These are phyloP conservation scores for Neonectria coccinea DNA, from an alignment of 2,329 filamentous ascomycete species.

Conservation along the genomic window DNA sequence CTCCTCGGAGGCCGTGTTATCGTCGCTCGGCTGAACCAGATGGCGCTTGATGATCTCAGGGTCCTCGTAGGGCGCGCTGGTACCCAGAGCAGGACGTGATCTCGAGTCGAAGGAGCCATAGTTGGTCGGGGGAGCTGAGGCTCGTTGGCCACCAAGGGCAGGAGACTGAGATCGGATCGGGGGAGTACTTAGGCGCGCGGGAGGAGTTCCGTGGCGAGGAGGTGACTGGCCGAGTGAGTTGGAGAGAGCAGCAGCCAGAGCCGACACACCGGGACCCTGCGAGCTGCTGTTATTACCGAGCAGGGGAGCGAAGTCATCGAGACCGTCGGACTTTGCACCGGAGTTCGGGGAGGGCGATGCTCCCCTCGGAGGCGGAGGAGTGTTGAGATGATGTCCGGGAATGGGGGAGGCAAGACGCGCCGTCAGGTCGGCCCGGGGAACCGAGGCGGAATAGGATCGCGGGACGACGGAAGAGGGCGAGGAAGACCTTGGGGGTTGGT, in stretches of 20 bases:
- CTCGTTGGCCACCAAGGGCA: constrained; percentile 50
- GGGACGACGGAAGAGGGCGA: constrained; percentile 61
- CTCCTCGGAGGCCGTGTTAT: constrained; percentile 60
- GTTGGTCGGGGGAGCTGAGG: constrained; percentile 71
- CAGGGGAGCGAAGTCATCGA: constrained; percentile 70
- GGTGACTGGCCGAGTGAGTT: constrained; percentile 78
- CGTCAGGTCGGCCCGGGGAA: constrained; percentile 69
- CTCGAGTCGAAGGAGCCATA: constrained; percentile 89
- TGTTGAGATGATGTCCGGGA: constrained; percentile 53
- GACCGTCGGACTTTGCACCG: constrained; percentile 34
- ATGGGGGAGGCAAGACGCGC: constrained; percentile 71
- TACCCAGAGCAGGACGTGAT: constrained; percentile 61
- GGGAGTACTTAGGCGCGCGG: constrained; percentile 70
- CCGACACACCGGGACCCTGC: constrained; percentile 85
- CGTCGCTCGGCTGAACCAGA: constrained; percentile 76
- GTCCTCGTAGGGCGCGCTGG: constrained; percentile 78
- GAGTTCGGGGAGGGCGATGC: constrained; percentile 48
- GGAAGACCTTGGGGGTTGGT: constrained; percentile 56
- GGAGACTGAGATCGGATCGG: constrained; percentile 55
- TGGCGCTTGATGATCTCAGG: constrained; percentile 92
- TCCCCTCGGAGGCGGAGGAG: constrained; percentile 53
- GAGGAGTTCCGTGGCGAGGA: constrained; percentile 75
- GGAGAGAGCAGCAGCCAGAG: constrained; percentile 87
- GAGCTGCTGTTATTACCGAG: constrained; percentile 72
- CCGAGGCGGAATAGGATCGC: constrained; percentile 62